Conservation (phyloP, 805 yeast genomes). For the Debaryomyces castellii region DNA sequence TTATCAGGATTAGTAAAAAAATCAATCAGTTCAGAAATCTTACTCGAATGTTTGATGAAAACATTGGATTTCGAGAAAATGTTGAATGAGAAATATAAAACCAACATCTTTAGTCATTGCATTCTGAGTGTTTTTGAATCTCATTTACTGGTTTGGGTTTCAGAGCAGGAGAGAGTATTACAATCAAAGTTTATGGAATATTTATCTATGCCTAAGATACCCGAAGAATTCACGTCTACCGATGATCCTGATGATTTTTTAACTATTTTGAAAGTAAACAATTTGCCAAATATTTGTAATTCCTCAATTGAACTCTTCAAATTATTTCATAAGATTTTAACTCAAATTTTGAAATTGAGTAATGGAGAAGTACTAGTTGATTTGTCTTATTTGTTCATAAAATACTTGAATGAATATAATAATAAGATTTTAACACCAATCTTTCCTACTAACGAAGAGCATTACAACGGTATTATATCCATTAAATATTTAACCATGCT, state of each 20-base stretch:
- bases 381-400: conserved; percentile 59
- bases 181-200: conserved; percentile 64
- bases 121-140: conserved; percentile 77
- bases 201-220: conserved; percentile 55
- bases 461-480: conserved; percentile 58
- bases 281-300: conserved; percentile 67
- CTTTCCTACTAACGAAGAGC: conserved; percentile 42
- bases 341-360: conserved; percentile 53
- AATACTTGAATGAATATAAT: conserved; percentile 55
- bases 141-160: conserved; percentile 79
- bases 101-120: conserved; percentile 44
- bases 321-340: conserved; percentile 66
- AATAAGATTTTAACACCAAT: conserved; percentile 32
- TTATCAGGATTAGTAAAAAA: conserved; percentile 36
- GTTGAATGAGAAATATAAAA: conserved; percentile 61
- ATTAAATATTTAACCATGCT: conserved; percentile 67
- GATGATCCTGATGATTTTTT: conserved; percentile 24
- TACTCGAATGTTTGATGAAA: conserved; percentile 68
- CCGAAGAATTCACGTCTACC: conserved; percentile 31
- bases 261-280: conserved; percentile 43
- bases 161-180: conserved; percentile 71
- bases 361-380: conserved; percentile 48
- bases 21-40: conserved; percentile 56
- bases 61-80: conserved; percentile 83
- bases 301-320: conserved; percentile 88